A percentile compares a stretch with the other conserved stretches of the same genome.
These are phyloP conservation scores for Debaryomyces nepalensis DNA, from an alignment of 1,139 yeast genomes.

Conservation along the genomic window DNA sequence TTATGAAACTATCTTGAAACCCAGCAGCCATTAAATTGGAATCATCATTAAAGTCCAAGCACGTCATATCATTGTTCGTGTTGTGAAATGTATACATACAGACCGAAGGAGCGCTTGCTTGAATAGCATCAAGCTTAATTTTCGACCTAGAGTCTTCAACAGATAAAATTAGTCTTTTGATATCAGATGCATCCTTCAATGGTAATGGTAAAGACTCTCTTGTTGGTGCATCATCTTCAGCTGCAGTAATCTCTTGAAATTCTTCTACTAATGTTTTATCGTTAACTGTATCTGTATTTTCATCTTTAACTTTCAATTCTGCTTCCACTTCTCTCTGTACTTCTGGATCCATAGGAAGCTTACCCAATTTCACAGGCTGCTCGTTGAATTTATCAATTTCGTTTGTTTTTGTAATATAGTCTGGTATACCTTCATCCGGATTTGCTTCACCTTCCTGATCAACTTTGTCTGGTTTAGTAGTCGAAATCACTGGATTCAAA, in stretches of 20 bases:
- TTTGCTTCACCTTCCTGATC: conserved; percentile 53
- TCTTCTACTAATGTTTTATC: conserved; percentile 53
- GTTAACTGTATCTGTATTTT: conserved; percentile 42
- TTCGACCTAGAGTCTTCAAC: conserved; percentile 84
- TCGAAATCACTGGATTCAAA: conserved; percentile 67
- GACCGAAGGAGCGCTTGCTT: conserved; percentile 88
- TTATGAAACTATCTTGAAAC: conserved; percentile 87
- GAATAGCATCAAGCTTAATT: conserved; percentile 62
- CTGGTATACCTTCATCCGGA: conserved; percentile 69
- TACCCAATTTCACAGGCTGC: conserved; percentile 79
- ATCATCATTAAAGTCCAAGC: conserved; percentile 84
- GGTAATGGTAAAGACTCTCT: conserved; percentile 85
- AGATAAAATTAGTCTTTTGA: conserved; percentile 74
- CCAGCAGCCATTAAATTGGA: conserved; percentile 91
- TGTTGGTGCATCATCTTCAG: conserved; percentile 70
- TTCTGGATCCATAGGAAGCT: conserved; percentile 83
- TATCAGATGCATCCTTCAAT: conserved; percentile 74
- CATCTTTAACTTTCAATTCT: conserved; percentile 80
- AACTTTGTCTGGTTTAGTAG: conserved; percentile 51
- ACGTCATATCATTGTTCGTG: conserved; percentile 84
- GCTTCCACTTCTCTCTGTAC: conserved; percentile 83
- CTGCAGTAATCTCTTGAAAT: conserved; percentile 52
- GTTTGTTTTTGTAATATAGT: conserved; percentile 52
- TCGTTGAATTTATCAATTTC: conserved; percentile 65
- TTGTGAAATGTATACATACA: conserved; percentile 99